Percentiles rank a stretch among this genome's conserved stretches.
Evolutionary conservation across 1,139 yeast genomes (phyloP).

Genomic region (Saccharomyces hybrid): DNA sequence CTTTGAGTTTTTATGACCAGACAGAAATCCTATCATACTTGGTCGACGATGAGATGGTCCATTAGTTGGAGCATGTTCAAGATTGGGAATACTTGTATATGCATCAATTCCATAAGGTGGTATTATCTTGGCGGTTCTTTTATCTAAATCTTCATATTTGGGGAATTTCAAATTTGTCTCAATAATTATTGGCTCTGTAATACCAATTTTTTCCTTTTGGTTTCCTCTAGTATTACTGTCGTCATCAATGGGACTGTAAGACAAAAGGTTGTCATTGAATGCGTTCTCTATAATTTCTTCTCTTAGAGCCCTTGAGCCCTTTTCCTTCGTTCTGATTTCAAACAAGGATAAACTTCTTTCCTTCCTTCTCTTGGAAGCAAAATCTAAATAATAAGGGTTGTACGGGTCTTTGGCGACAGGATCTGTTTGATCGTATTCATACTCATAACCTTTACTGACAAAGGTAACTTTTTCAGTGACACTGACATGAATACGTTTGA

Average conservation of each 20-base stretch:
- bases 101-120: slow-evolving; percentile 33
- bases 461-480: slow-evolving; percentile 69
- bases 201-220: slow-evolving; percentile 17
- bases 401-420: slow-evolving; percentile 33
- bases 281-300: slow-evolving; percentile 58
- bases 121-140: slow-evolving; percentile 19
- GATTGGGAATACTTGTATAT: slow-evolving; percentile 15
- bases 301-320: slow-evolving; percentile 41
- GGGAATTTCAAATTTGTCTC: slow-evolving; percentile 29
- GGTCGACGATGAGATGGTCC: slow-evolving; percentile 10
- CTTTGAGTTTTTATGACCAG: slow-evolving; percentile 16
- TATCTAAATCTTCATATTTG: slow-evolving; percentile 25
- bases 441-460: slow-evolving; percentile 47
- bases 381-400: slow-evolving; percentile 35
- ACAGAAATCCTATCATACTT: slow-evolving; percentile 26
- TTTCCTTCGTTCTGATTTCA: slow-evolving; percentile 54
- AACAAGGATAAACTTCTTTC: slow-evolving; percentile 54
- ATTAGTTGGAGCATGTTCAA: slow-evolving; percentile 9
- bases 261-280: slow-evolving; percentile 52
- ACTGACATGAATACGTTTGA: slow-evolving; percentile 68
- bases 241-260: slow-evolving; percentile 43
- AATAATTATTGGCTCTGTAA: slow-evolving; percentile 32
- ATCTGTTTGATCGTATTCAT: slow-evolving; percentile 54
- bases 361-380: slow-evolving; percentile 29
- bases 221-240: slow-evolving; percentile 4